Conservation (phyloP, 192 early-diverging fungal genomes). For the Backusella parvicylindrica region DNA sequence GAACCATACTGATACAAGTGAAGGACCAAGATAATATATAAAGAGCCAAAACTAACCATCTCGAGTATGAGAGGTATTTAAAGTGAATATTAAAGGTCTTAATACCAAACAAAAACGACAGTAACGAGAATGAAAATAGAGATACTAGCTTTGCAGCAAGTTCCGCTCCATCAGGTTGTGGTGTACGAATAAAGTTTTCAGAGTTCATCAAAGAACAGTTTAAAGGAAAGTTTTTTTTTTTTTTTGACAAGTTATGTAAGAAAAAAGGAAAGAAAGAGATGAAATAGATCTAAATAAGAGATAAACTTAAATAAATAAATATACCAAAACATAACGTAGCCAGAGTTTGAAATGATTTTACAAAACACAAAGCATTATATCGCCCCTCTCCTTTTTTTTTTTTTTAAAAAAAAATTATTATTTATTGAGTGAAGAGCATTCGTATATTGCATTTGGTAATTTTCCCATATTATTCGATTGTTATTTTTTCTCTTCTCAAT, state of each 20-base stretch:
- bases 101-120: slow-evolving; percentile 24
- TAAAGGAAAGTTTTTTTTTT: not conserved
- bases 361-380: not conserved
- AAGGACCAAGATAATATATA: slow-evolving; percentile 50
- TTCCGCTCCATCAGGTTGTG: slow-evolving; percentile 24
- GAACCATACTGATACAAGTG: slow-evolving; percentile 28
- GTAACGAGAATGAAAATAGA: slow-evolving; percentile 14
- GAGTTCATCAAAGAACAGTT: not conserved
- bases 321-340: not conserved
- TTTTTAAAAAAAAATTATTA: not conserved
- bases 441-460: not conserved
- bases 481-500: not conserved
- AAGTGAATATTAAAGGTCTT: slow-evolving; percentile 29
- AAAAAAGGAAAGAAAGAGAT: not conserved
- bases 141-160: slow-evolving; percentile 22
- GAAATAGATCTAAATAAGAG: not conserved
- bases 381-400: not conserved
- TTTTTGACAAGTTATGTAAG: not conserved
- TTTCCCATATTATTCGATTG: not conserved
- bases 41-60: slow-evolving; percentile 36
- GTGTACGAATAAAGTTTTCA: not conserved
- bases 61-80: slow-evolving; percentile 31
- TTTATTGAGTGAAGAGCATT: not conserved
- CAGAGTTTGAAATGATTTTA: not conserved
- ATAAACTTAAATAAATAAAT: not conserved